Evolutionary conservation across 495 filamentous ascomycete species (phyloP).

Genomic region (Sphaerosporella brunnea): DNA sequence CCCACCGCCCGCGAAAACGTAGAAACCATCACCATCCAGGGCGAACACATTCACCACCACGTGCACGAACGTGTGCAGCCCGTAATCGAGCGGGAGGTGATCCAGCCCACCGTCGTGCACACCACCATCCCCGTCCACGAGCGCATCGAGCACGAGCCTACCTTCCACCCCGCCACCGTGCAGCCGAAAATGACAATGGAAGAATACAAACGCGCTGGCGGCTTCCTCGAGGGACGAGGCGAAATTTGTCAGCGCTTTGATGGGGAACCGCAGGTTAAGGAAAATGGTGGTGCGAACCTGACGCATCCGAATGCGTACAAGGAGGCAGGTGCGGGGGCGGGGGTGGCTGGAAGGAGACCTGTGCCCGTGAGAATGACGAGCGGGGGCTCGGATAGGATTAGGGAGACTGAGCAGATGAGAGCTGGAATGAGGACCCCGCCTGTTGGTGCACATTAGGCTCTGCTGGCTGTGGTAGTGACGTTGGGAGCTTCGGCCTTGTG

Average conservation of each 20-base stretch:
- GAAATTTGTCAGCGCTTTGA: slow-evolving; percentile 11
- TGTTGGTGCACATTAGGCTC: not conserved
- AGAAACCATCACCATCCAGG: slow-evolving; percentile 33
- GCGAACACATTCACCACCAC: slow-evolving; percentile 48
- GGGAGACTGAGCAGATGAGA: not conserved
- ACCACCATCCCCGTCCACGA: slow-evolving; percentile 52
- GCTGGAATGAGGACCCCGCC: not conserved
- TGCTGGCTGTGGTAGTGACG: not conserved
- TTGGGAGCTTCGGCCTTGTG: not conserved
- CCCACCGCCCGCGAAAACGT: slow-evolving; percentile 33
- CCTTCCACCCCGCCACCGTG: slow-evolving; percentile 40
- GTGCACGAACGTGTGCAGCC: slow-evolving; percentile 49
- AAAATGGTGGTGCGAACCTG: slow-evolving; percentile 22
- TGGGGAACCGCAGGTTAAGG: slow-evolving; percentile 22
- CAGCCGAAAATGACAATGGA: slow-evolving; percentile 43
- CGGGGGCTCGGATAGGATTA: not conserved
- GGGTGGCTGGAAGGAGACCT: not conserved
- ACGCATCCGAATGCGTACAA: slow-evolving; percentile 17
- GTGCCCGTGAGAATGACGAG: not conserved
- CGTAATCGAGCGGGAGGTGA: slow-evolving; percentile 45
- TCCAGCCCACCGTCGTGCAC: slow-evolving; percentile 47
- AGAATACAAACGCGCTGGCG: slow-evolving; percentile 42
- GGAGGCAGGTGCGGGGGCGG: too few relatives aligned
- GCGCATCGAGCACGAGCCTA: slow-evolving; percentile 41
- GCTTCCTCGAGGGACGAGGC: slow-evolving; percentile 33